Conservation (phyloP, 371 early-diverging fungal species). For the Mortierella sp. region DNA sequence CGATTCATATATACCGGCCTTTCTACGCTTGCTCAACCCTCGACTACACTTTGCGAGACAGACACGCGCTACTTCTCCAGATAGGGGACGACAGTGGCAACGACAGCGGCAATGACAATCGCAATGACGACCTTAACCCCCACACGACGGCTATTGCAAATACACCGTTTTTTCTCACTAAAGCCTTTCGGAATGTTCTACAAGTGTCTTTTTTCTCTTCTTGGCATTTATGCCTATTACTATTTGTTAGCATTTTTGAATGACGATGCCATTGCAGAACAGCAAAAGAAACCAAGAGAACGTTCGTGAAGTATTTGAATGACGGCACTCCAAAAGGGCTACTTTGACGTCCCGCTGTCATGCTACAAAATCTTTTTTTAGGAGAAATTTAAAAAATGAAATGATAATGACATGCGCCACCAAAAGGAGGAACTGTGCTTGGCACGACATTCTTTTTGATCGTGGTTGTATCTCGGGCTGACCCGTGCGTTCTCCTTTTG, state of each 20-base stretch:
- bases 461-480: background rate
- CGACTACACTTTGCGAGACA: too few relatives aligned
- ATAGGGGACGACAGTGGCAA: background rate
- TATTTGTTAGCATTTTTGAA: background rate
- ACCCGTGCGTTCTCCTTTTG: background rate
- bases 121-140: too few relatives aligned
- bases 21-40: too few relatives aligned
- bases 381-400: background rate
- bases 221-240: background rate
- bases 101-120: background rate
- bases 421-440: background rate
- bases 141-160: too few relatives aligned
- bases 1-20: too few relatives aligned
- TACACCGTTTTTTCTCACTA: too few relatives aligned
- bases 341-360: background rate
- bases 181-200: too few relatives aligned
- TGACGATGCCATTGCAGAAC: background rate
- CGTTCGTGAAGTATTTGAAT: background rate
- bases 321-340: background rate
- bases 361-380: background rate
- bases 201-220: background rate
- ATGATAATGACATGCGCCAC: conserved; percentile 5
- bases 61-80: too few relatives aligned
- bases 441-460: background rate
- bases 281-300: background rate